These are phyloP conservation scores for Typha latifolia DNA, from an alignment of 176 grass and related monocot species.

Conservation along the genomic window DNA sequence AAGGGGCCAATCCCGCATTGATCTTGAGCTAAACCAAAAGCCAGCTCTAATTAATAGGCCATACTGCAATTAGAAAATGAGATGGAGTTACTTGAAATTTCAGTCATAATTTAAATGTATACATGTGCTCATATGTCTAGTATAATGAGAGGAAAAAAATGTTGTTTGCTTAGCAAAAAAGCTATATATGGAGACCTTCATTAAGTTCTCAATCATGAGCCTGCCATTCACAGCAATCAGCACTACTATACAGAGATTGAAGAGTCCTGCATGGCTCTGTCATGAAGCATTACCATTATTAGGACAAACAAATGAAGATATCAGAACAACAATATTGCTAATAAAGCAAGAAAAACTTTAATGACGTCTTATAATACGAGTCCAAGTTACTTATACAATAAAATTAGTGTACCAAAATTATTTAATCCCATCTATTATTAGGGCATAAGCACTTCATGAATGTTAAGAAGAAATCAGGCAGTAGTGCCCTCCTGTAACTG, in stretches of 20 bases:
- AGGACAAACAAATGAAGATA: constrained; percentile 11
- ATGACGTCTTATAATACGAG: neutral
- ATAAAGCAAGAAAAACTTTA: neutral
- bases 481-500: too few species aligned
- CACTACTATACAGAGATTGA: constrained; percentile 97
- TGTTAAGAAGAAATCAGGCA: too few species aligned
- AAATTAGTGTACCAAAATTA: neutral
- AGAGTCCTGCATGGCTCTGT: constrained; percentile 96
- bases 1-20: constrained; percentile 81
- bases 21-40: constrained; percentile 94
- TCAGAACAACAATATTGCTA: constrained; percentile 13
- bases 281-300: constrained; percentile 21
- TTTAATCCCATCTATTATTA: neutral
- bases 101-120: neutral
- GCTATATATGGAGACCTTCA: constrained; percentile 61
- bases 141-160: neutral
- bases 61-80: constrained; percentile 53
- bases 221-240: constrained; percentile 89
- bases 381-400: neutral
- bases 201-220: constrained; percentile 96
- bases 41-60: constrained; percentile 91
- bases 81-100: constrained; percentile 2
- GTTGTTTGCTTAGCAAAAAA: constrained; percentile 1
- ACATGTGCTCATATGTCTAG: too few species aligned
- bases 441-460: too few species aligned